A percentile compares a stretch with the other conserved stretches of the same genome.
Evolutionary conservation across 2,329 filamentous ascomycete genomes (phyloP).

Genomic region (Trichoderma simmonsii): DNA sequence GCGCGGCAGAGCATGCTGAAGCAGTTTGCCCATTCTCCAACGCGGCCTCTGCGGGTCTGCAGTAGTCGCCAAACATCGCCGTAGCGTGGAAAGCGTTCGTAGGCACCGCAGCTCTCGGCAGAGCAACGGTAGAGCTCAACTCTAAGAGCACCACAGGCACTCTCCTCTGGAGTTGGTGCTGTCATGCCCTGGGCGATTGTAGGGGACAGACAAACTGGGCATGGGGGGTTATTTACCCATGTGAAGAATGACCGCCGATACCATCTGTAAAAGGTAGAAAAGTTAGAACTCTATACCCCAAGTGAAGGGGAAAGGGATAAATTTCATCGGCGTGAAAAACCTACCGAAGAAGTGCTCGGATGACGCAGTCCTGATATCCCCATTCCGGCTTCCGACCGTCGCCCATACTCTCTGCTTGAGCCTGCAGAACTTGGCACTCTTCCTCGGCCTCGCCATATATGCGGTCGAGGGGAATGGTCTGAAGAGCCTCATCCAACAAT

Average conservation of each 20-base stretch:
- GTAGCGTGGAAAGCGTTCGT: conserved; percentile 89
- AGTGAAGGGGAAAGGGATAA: conserved; percentile 20
- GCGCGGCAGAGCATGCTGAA: conserved; percentile 98
- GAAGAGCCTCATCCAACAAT: conserved; percentile 84
- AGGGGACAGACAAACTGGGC: conserved; percentile 74
- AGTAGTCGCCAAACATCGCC: conserved; percentile 92
- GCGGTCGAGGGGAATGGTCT: conserved; percentile 80
- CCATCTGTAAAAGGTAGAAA: conserved; percentile 51
- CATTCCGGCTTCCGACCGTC: conserved; percentile 78
- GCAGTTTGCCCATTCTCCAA: conserved; percentile 97
- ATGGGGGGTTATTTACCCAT: conserved; percentile 94
- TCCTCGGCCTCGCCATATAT: conserved; percentile 95
- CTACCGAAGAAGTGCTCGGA: conserved; percentile 79
- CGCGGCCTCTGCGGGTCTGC: conserved; percentile 79
- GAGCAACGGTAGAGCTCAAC: conserved; percentile 92
- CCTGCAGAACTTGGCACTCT: conserved; percentile 81
- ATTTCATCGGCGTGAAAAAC: conserved; percentile 26
- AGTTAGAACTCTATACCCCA: conserved; percentile 22
- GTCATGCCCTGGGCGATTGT: conserved; percentile 82
- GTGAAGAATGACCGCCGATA: conserved; percentile 94
- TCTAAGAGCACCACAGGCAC: conserved; percentile 77
- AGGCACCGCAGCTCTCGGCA: conserved; percentile 67
- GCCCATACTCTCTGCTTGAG: conserved; percentile 83
- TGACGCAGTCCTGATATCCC: conserved; percentile 97
- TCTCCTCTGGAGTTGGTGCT: conserved; percentile 82